Evolutionary conservation across 352 stramenopile genomes (phyloP), one percentile per base, ranked within the genome.

Genomic region (Phytophthora gonapodyides): DNA sequence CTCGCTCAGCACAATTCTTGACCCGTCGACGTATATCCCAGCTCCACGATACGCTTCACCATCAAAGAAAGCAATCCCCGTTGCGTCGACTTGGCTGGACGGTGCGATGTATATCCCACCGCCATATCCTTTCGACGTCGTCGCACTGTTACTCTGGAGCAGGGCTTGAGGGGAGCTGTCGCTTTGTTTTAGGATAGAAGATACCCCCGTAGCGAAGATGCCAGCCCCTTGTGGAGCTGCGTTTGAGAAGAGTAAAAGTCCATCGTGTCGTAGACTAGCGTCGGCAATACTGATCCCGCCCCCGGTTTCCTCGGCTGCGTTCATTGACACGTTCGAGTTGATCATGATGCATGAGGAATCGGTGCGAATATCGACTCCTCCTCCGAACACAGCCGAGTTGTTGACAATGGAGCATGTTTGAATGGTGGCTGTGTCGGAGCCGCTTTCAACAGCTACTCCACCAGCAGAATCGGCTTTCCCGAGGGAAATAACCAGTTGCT

Each of bases 21-120:
- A 59, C 2, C 47, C 44, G 12, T 69, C 61, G 1, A 80, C 49
- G 13, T 61, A 74, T 42, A 82, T 41, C 6, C 71, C 71, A 17
- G 68, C 71, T 0, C 74, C 71, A 3, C 37, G 45, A 31, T 33
- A 44, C 5, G 64, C 71, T 15, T 2, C 44, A 2, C 71, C 65
- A 11, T 64, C 43, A 0, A 37, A 36, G 2, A 82, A 19, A 7
- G 38, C 34, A 16, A 80, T 13, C 11, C 47, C 55, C 24, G 46
- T 61, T 0, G 42, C 61, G 8, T 69, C 30, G 8, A 70, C 17
- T n/a, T 36, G 40, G 31, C 71, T 70, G 5, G 56, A 31, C 5
- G 41, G 2, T 3, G 49, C 54, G 6, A 76, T 34, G 13, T 70
- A 82, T 13, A 82, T 34, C 1, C 57, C 56, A n/a, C 68, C 65